Evolutionary conservation across 148 eudicot species (phyloP), one percentile per base, ranked within the genome.

Genomic region (Chenopodium berlandieri): DNA sequence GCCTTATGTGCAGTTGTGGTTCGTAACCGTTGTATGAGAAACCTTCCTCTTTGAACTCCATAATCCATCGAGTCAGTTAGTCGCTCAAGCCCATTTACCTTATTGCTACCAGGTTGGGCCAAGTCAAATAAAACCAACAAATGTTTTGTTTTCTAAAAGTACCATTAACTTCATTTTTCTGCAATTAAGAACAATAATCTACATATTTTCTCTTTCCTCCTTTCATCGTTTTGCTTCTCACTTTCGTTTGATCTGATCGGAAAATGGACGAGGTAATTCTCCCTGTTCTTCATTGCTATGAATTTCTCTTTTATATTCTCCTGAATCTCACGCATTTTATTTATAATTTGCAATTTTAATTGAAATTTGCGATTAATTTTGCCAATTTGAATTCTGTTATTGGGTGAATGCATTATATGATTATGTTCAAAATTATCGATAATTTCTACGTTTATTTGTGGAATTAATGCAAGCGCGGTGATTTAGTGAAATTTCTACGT

Each of bases 211-310:
- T 79, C 83, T 84, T 14, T 78, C 81, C 70, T 30, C 58, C 63
- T 69, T 75, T 46, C 40, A 37, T 37, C 44, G 44, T 40, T 40
- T 40, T 7, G 6, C 60, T 68, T 8, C 17, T 79, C 79, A 44
- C 23, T 72, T 77, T 40, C 47, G 34, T 76, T 76, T 65, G 73
- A 77, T 80, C 83, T 71, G 58, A 44, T 78, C 47, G 22, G 81
- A 78, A 75, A 68, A 86, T 86, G 88, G 79, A 77, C 25, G 88
- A 86, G 88, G 88, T 86, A 81, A 16, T 58, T 50, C 40, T 63
- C 25, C 44, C n/a, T 63, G 20, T 23, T 7, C 60, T 30, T 60
- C 37, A 50, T 40, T 5, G 2, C 4, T 12, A 32, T 20, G 6
- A 27, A 10, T 64, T 37, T 48, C 1, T 71, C 27, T 40, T 34